These are phyloP conservation scores for Aspergillus ruber DNA, from an alignment of 2,329 filamentous ascomycete species.

Conservation along the genomic window DNA sequence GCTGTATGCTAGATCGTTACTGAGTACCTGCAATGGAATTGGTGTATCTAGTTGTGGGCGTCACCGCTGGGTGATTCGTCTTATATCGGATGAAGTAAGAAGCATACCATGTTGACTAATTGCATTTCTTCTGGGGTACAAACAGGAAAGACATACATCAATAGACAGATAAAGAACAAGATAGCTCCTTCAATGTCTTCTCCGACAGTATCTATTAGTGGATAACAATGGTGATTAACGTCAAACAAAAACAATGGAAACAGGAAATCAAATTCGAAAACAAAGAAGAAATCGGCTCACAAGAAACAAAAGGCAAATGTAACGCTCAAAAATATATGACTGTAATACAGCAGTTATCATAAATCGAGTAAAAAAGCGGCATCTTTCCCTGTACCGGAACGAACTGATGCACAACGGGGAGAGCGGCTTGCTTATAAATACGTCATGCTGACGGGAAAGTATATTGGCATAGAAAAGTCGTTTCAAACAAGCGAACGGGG, in stretches of 20 bases:
- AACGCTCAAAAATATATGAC: constrained; percentile 7
- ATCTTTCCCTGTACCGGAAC: background rate
- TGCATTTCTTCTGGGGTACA: background rate
- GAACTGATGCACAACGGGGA: background rate
- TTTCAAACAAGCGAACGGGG: constrained; percentile 26
- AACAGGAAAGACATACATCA: constrained; percentile 13
- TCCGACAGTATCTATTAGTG: background rate
- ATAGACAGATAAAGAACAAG: constrained; percentile 19
- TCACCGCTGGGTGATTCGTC: background rate
- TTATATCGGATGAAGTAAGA: background rate
- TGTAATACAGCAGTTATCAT: background rate
- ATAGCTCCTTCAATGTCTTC: constrained; percentile 2
- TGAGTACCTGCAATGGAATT: background rate
- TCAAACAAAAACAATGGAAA: background rate
- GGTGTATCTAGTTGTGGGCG: background rate
- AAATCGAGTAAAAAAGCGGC: background rate
- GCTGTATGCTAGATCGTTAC: background rate
- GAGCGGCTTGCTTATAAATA: background rate
- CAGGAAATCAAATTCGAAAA: constrained; percentile 1
- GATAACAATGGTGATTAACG: no score
- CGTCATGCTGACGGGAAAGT: background rate
- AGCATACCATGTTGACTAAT: background rate
- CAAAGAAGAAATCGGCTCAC: constrained; percentile 1
- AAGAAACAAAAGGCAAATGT: background rate
- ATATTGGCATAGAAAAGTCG: background rate